Percentiles rank a stretch among this genome's conserved stretches.
phyloP scores from a whole-genome alignment of 1,284 basidiomycete species.

The Vanrija sp. region DNA sequence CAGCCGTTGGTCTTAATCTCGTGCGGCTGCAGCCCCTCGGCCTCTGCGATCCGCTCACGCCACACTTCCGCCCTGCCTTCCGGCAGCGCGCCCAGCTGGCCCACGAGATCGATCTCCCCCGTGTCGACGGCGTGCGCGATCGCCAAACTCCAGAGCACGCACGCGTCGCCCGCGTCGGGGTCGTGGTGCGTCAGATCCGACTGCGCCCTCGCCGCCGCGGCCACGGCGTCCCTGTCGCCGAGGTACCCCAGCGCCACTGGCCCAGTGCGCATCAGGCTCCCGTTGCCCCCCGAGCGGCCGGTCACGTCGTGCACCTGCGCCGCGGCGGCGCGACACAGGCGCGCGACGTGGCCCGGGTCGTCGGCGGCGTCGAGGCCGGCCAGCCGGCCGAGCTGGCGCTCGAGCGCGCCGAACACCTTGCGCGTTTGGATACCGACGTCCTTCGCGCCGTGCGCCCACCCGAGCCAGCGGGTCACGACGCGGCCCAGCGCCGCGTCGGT shows the following conservation, averaged over 20 bases:
- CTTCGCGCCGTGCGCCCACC: background rate
- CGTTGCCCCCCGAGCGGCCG: background rate
- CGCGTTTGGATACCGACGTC: constrained; percentile 3
- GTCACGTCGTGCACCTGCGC: background rate
- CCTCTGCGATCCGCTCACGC: background rate
- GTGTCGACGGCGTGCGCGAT: constrained; percentile 3
- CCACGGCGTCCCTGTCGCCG: background rate
- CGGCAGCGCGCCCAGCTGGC: background rate
- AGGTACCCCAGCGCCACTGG: constrained; percentile 2
- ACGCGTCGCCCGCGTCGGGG: constrained; percentile 1
- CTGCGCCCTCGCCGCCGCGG: background rate
- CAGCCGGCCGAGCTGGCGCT: constrained; percentile 4
- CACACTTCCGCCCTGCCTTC: background rate
- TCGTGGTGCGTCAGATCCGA: constrained; percentile 3
- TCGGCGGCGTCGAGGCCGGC: constrained; percentile 1
- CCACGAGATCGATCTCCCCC: background rate
- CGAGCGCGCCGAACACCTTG: background rate
- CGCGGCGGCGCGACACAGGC: background rate
- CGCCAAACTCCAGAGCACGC: constrained; percentile 3
- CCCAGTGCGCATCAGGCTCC: constrained; percentile 4
- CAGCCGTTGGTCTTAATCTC: background rate
- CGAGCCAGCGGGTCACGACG: constrained; percentile 6
- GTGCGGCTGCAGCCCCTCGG: background rate
- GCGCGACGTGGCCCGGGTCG: background rate
- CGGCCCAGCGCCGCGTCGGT: background rate